Evolutionary conservation across 441 rosid genomes (phyloP).

Genomic region (Jatropha multifida): DNA sequence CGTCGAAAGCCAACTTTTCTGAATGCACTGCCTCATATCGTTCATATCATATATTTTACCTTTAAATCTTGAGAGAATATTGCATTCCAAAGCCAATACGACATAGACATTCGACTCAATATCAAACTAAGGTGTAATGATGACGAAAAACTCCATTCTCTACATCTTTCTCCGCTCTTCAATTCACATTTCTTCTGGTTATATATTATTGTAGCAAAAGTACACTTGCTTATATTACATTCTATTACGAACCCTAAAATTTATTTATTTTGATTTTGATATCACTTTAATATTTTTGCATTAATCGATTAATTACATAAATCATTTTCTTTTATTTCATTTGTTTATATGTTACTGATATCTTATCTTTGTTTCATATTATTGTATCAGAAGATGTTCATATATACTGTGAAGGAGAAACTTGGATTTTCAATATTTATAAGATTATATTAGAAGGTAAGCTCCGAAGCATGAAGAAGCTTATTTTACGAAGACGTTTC

Average conservation of each 20-base stretch:
- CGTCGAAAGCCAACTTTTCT: slow-evolving; percentile 12
- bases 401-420: background rate
- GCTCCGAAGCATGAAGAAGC: slow-evolving; percentile 9
- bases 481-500: slow-evolving; percentile 14
- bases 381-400: background rate
- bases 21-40: background rate
- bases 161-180: background rate
- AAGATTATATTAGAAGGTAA: background rate
- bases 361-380: no score
- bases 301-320: no score
- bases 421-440: background rate
- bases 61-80: slow-evolving; percentile 15
- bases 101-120: background rate
- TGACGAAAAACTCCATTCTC: background rate
- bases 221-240: no score
- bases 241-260: no score
- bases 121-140: background rate
- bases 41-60: background rate
- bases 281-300: no score
- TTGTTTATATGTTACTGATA: background rate
- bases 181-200: background rate
- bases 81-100: slow-evolving; percentile 3
- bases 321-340: background rate
- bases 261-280: no score
- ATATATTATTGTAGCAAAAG: background rate